Percentiles rank a stretch among this genome's conserved stretches.
Conservation (phyloP, 345 rosid genomes). For the Rhizophora apiculata region DNA sequence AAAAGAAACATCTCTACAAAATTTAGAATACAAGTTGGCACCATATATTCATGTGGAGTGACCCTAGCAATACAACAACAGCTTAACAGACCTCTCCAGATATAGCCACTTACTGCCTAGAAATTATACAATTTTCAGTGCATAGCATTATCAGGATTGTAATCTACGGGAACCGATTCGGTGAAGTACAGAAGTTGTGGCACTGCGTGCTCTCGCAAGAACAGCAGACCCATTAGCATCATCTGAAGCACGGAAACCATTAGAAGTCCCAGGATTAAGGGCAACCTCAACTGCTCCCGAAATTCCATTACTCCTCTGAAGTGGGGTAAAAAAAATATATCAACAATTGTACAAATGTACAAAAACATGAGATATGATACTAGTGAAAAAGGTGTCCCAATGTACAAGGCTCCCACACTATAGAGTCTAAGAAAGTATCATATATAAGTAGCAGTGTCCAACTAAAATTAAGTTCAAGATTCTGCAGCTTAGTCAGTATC, state of each 20-base stretch:
- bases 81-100: slow-evolving; percentile 2
- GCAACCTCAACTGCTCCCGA: slow-evolving; percentile 27
- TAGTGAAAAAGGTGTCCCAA: too few species aligned
- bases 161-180: slow-evolving; percentile 31
- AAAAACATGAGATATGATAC: not conserved
- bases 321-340: not conserved
- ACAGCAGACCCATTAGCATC: slow-evolving; percentile 20
- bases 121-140: not conserved
- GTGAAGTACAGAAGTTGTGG: slow-evolving; percentile 34
- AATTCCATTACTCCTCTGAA: slow-evolving; percentile 44
- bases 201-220: slow-evolving; percentile 40
- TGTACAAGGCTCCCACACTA: too few species aligned
- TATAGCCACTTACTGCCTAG: not conserved
- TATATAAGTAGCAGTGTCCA: too few species aligned
- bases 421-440: too few species aligned
- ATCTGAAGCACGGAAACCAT: slow-evolving; percentile 21
- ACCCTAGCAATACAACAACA: slow-evolving; percentile 6
- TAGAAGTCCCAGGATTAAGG: slow-evolving; percentile 23
- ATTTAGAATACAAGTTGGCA: slow-evolving; percentile 17
- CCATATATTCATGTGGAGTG: slow-evolving; percentile 6
- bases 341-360: not conserved
- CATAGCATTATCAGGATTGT: slow-evolving; percentile 20
- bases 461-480: too few species aligned
- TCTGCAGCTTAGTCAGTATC: too few species aligned
- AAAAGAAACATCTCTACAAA: slow-evolving; percentile 30